A percentile compares a stretch with the other conserved stretches of the same genome.
Evolutionary conservation across 331 rosid species (phyloP).

Genomic region (Stylosanthes scabra): DNA sequence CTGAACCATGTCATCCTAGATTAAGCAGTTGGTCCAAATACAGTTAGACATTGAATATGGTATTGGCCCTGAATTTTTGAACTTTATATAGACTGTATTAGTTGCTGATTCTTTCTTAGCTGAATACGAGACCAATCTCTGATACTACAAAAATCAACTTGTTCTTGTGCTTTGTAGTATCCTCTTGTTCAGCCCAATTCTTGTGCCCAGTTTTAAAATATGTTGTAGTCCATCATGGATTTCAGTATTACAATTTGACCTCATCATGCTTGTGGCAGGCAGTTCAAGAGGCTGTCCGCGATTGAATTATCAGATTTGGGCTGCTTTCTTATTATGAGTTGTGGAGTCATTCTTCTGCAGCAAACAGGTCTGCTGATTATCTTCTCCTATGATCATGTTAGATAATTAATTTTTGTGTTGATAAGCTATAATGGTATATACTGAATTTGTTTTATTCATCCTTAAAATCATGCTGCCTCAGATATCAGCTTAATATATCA

Average conservation of each 20-base stretch:
- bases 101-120: constrained; percentile 34
- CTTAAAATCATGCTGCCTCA: constrained; percentile 44
- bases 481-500: constrained; percentile 99
- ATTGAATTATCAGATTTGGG: constrained; percentile 91
- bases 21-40: constrained; percentile 25
- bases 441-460: constrained; percentile 30
- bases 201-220: constrained; percentile 22
- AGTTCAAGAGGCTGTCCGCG: constrained; percentile 86
- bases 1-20: constrained; percentile 21
- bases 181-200: neutral
- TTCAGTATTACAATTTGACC: constrained; percentile 43
- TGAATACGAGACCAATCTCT: constrained; percentile 22
- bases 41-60: constrained; percentile 25
- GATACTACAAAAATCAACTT: constrained; percentile 7
- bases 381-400: constrained; percentile 22
- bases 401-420: constrained; percentile 19
- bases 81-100: constrained; percentile 13
- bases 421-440: constrained; percentile 19
- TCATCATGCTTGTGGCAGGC: constrained; percentile 83
- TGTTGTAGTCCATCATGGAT: constrained; percentile 37
- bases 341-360: constrained; percentile 88
- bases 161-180: constrained; percentile 36
- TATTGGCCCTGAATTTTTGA: constrained; percentile 18
- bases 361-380: constrained; percentile 65
- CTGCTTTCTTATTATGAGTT: constrained; percentile 78